Conservation (phyloP, 306 rosid genomes). For the Cucumis sativus region Cucumber_9930_V3 NC_026657.2:3374501-3375000, state of each 20-base stretch:
- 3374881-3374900: constrained; percentile 95
- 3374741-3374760: constrained; percentile 75
- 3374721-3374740: constrained; percentile 41
- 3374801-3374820: constrained; percentile 78
- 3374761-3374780: constrained; percentile 65
- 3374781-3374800: constrained; percentile 68
- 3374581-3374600: constrained; percentile 84
- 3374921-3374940: constrained; percentile 85
- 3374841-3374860: constrained; percentile 91
- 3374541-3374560: constrained; percentile 65
- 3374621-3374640: constrained; percentile 92
- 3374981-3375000: background rate
- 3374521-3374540: constrained; percentile 80
- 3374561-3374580: constrained; percentile 56
- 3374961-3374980: background rate
- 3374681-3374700: constrained; percentile 17
- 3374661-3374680: constrained; percentile 44
- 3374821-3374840: constrained; percentile 80
- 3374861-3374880: constrained; percentile 98
- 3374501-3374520: constrained; percentile 88
- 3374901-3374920: constrained; percentile 92
- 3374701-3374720: constrained; percentile 13
- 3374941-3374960: constrained; percentile 12
- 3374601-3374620: constrained; percentile 78
- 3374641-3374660: constrained; percentile 82